phyloP scores from a whole-genome alignment of 2,329 filamentous ascomycete genomes.

The Rutstroemia sp. region DNA sequence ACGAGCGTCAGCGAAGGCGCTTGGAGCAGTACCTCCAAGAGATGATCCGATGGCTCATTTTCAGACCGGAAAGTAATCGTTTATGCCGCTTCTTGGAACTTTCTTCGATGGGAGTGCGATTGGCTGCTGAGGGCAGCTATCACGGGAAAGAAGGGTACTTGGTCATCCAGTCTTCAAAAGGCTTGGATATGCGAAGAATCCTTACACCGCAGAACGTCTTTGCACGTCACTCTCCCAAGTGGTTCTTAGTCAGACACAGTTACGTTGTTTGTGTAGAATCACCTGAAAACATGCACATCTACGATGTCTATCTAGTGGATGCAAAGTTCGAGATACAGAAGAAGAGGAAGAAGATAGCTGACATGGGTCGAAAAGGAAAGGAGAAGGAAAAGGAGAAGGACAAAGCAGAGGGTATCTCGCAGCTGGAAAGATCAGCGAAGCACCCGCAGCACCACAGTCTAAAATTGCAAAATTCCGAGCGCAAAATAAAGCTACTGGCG shows the following conservation, averaged over 20 bases:
- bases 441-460: conserved; percentile 70
- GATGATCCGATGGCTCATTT: conserved; percentile 95
- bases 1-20: conserved; percentile 75
- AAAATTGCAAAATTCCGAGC: conserved; percentile 83
- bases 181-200: conserved; percentile 76
- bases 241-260: conserved; percentile 96
- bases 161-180: conserved; percentile 85
- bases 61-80: conserved; percentile 89
- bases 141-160: conserved; percentile 96
- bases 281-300: conserved; percentile 96
- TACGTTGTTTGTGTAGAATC: conserved; percentile 98
- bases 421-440: conserved; percentile 29
- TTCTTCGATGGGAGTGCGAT: conserved; percentile 84
- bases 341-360: conserved; percentile 53
- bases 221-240: conserved; percentile 81
- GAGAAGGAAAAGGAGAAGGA: conserved; percentile 26
- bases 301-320: conserved; percentile 97
- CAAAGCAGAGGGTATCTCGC: conserved; percentile 11
- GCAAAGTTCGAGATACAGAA: conserved; percentile 76
- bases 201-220: conserved; percentile 73
- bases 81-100: conserved; percentile 94
- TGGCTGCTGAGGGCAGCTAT: conserved; percentile 92
- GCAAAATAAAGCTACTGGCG: conserved; percentile 84
- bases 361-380: conserved; percentile 51
- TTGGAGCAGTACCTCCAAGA: conserved; percentile 86